phyloP scores from a whole-genome alignment of 495 filamentous ascomycete species.

The Oidiodendron maius region DNA sequence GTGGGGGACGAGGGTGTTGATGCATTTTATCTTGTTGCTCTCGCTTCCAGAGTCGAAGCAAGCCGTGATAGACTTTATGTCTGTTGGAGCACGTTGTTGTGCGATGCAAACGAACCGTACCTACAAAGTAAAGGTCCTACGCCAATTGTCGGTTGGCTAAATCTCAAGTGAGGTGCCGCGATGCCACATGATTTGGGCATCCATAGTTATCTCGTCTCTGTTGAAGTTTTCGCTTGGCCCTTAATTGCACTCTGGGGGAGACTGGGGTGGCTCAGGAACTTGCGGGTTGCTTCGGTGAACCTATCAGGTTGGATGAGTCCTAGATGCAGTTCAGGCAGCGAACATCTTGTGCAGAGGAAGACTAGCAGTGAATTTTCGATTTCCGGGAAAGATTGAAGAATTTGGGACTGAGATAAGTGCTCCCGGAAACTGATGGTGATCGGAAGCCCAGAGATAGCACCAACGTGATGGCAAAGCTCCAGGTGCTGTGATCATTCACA shows the following conservation, averaged over 20 bases:
- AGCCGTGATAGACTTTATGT: slow-evolving; percentile 7
- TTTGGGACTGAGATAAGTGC: neutral
- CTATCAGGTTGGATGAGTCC: slow-evolving; percentile 14
- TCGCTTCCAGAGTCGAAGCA: slow-evolving; percentile 3
- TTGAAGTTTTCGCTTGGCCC: slow-evolving; percentile 4
- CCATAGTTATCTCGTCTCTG: slow-evolving; percentile 16
- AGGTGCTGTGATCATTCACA: slow-evolving; percentile 1
- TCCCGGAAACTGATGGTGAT: neutral
- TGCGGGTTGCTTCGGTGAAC: slow-evolving; percentile 9
- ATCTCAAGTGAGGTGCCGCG: slow-evolving; percentile 12
- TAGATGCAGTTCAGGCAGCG: slow-evolving; percentile 17
- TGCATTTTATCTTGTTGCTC: slow-evolving; percentile 51
- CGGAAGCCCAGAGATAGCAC: neutral
- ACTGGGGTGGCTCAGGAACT: slow-evolving; percentile 1
- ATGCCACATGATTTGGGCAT: slow-evolving; percentile 24
- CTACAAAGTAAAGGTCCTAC: slow-evolving; percentile 7
- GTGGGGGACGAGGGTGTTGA: slow-evolving; percentile 72
- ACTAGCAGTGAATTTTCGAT: neutral
- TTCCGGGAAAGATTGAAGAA: neutral
- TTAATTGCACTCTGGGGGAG: slow-evolving; percentile 4
- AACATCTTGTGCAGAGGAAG: slow-evolving; percentile 3
- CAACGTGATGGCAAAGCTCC: neutral
- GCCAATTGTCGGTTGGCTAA: slow-evolving; percentile 17
- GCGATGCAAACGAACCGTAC: slow-evolving; percentile 10
- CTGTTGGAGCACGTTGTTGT: neutral